A percentile compares a stretch with the other conserved stretches of the same genome.
phyloP scores from a whole-genome alignment of 2,329 filamentous ascomycete genomes.

The Colletotrichum siamense region DNA sequence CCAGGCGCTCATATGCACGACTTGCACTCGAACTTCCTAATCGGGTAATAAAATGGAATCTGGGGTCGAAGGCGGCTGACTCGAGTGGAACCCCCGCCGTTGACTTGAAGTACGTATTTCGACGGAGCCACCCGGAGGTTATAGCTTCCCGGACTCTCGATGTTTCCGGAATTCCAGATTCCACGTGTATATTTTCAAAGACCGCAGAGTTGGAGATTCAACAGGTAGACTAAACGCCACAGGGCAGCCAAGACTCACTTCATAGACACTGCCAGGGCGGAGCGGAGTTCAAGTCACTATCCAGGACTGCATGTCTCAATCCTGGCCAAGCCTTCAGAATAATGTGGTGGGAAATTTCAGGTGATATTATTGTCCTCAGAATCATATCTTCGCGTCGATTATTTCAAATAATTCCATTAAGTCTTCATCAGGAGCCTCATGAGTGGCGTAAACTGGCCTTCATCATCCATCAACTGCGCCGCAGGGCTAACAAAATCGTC shows the following conservation, averaged over 20 bases:
- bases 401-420: background rate
- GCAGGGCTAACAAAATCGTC: slow-evolving; percentile 50
- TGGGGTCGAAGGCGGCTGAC: background rate
- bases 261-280: background rate
- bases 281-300: background rate
- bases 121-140: background rate
- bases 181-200: background rate
- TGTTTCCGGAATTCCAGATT: background rate
- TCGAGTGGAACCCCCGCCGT: background rate
- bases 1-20: background rate
- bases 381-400: background rate
- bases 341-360: background rate
- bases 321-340: background rate
- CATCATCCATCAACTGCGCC: slow-evolving; percentile 48
- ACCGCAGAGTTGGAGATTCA: background rate
- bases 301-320: background rate
- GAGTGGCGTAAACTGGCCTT: slow-evolving; percentile 42
- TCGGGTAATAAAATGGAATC: background rate
- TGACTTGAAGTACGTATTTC: background rate
- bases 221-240: background rate
- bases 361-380: background rate
- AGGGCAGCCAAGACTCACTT: background rate
- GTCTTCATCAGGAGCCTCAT: slow-evolving; percentile 18
- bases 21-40: background rate
- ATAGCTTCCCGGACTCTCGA: background rate